These are phyloP conservation scores for Pichia sp. DNA, from an alignment of 1,139 yeast genomes.

Conservation along the genomic window DNA sequence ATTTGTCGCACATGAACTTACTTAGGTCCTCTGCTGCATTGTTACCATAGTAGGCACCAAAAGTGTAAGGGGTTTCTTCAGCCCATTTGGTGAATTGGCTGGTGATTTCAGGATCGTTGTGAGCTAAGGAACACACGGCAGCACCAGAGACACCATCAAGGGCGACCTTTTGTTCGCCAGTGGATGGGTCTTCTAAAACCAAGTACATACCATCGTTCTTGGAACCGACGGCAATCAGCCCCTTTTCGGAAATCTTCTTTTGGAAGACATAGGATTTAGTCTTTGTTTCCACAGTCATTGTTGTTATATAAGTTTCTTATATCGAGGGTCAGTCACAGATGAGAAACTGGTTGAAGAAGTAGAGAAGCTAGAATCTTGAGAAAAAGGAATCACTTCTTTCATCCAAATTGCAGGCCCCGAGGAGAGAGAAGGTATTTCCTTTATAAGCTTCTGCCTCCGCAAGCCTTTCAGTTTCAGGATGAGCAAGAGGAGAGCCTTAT, in stretches of 20 bases:
- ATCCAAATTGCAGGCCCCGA: background rate
- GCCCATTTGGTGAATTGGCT: slow-evolving; percentile 46
- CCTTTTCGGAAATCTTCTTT: slow-evolving; percentile 22
- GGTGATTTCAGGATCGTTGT: slow-evolving; percentile 46
- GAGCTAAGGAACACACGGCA: slow-evolving; percentile 53
- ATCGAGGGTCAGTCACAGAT: no score
- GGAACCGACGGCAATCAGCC: slow-evolving; percentile 38
- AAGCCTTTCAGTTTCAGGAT: background rate
- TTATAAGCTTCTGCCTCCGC: background rate
- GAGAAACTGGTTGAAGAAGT: no score
- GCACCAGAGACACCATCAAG: slow-evolving; percentile 59
- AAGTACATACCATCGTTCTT: slow-evolving; percentile 41
- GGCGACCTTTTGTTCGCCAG: slow-evolving; percentile 38
- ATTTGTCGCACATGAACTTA: slow-evolving; percentile 47
- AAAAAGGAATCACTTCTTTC: background rate
- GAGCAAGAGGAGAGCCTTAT: background rate
- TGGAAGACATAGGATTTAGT: slow-evolving; percentile 23
- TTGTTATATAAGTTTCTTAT: background rate
- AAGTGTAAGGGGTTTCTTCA: slow-evolving; percentile 40
- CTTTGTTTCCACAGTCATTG: slow-evolving; percentile 20
- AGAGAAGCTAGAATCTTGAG: background rate
- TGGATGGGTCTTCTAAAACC: slow-evolving; percentile 42
- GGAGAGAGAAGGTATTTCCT: no score
- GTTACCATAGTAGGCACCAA: slow-evolving; percentile 40
- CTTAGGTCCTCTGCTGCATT: slow-evolving; percentile 49